Conservation (phyloP, 345 rosid species). For the Arabidopsis arenosa region DNA sequence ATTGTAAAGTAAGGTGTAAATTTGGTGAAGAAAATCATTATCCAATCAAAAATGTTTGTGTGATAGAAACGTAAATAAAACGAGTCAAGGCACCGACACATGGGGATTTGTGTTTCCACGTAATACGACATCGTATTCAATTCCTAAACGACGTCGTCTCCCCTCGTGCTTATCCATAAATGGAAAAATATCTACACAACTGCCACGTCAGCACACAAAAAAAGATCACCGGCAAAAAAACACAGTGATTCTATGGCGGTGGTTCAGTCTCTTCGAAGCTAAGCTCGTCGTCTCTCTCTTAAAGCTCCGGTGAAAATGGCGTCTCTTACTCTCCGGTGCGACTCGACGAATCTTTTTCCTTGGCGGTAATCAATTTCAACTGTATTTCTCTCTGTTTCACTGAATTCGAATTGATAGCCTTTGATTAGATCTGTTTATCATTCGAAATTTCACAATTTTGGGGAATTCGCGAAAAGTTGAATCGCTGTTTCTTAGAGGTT, state of each 20-base stretch:
- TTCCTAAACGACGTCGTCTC: neutral
- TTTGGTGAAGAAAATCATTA: neutral
- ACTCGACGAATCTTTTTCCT: constrained; percentile 14
- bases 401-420: neutral
- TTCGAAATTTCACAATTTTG: too few species aligned
- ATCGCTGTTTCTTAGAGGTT: too few species aligned
- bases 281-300: constrained; percentile 12
- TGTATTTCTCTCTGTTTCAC: neutral
- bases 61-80: neutral
- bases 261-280: constrained; percentile 19
- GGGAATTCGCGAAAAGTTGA: too few species aligned
- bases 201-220: constrained; percentile 32
- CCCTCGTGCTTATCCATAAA: constrained; percentile 28
- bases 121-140: constrained; percentile 39
- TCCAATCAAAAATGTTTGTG: constrained; percentile 11
- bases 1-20: neutral
- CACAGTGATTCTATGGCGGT: constrained; percentile 32
- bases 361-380: neutral
- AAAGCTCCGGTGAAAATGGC: constrained; percentile 30
- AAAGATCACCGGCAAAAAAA: neutral
- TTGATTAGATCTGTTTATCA: neutral
- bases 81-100: constrained; percentile 29
- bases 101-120: constrained; percentile 24
- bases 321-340: constrained; percentile 17
- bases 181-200: constrained; percentile 3